Evolutionary conservation across 2,329 filamentous ascomycete genomes (phyloP).

Genomic region (Sporothrix euskadiensis): DNA sequence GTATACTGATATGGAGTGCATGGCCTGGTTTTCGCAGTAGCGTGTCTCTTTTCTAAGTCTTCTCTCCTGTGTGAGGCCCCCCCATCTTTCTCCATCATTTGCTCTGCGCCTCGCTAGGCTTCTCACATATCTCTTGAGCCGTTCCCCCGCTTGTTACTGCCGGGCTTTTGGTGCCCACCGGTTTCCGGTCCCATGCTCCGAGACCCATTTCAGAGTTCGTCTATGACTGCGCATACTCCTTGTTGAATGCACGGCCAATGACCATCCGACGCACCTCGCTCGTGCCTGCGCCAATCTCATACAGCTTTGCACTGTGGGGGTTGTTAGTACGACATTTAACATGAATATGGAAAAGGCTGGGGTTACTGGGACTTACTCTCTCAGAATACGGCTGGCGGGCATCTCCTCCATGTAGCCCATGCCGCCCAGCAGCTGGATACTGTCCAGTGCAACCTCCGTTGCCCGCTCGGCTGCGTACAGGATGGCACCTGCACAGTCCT

Average conservation of each 20-base stretch:
- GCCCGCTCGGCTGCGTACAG: constrained; percentile 89
- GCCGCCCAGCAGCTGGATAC: constrained; percentile 87
- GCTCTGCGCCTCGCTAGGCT: too few species aligned
- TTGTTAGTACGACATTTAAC: constrained; percentile 36
- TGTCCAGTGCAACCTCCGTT: constrained; percentile 82
- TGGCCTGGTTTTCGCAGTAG: neutral
- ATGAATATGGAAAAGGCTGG: neutral
- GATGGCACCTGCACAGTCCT: constrained; percentile 93
- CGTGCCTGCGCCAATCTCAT: constrained; percentile 96
- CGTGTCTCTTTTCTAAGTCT: neutral
- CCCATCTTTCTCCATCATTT: too few species aligned
- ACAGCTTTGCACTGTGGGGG: constrained; percentile 64
- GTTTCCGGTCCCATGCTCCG: neutral
- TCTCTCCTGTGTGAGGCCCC: neutral
- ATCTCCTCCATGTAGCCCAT: constrained; percentile 98
- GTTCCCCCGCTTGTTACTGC: neutral
- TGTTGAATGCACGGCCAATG: constrained; percentile 89
- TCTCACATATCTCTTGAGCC: neutral
- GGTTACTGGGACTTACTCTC: constrained; percentile 55
- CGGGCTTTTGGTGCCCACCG: neutral
- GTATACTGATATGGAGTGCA: neutral
- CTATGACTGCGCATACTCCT: constrained; percentile 61
- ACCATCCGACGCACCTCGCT: constrained; percentile 94
- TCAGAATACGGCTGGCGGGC: constrained; percentile 78
- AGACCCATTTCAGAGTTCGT: neutral